Evolutionary conservation across 1,139 yeast genomes (phyloP).

Genomic region (Kurtzmaniella quercitrusa): DNA sequence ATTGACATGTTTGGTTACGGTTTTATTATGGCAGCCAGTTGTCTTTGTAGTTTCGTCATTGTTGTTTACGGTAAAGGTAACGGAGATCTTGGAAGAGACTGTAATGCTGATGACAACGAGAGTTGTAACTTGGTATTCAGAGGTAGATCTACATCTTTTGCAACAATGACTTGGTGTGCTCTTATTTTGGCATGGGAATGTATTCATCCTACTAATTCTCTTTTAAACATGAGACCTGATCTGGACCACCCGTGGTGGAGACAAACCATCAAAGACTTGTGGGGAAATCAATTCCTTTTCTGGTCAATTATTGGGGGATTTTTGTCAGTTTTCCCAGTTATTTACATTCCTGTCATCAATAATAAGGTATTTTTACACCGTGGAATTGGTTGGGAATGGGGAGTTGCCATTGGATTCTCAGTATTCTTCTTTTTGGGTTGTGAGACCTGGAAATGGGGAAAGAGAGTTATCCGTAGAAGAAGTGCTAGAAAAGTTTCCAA

Average conservation of each 20-base stretch:
- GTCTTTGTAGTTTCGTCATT: constrained; percentile 26
- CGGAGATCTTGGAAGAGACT: constrained; percentile 27
- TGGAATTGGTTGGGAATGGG: constrained; percentile 82
- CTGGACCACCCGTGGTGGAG: constrained; percentile 58
- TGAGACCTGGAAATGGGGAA: constrained; percentile 65
- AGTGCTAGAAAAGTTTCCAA: constrained; percentile 34
- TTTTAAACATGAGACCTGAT: constrained; percentile 73
- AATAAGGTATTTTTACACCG: constrained; percentile 70
- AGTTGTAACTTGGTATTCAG: constrained; percentile 63
- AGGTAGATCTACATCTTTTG: constrained; percentile 80
- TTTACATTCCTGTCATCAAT: constrained; percentile 86
- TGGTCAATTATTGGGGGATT: constrained; percentile 80
- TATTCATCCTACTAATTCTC: constrained; percentile 68
- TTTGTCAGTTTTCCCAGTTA: constrained; percentile 72
- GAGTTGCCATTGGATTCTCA: constrained; percentile 64
- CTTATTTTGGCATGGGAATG: constrained; percentile 89
- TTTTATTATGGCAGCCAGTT: constrained; percentile 33
- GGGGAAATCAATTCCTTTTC: constrained; percentile 74
- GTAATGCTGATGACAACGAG: constrained; percentile 13
- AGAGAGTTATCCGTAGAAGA: constrained; percentile 53
- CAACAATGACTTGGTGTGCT: constrained; percentile 89
- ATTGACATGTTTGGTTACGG: constrained; percentile 32
- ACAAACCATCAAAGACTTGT: constrained; percentile 55
- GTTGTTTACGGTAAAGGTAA: constrained; percentile 29
- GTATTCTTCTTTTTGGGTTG: constrained; percentile 55